These are phyloP conservation scores for Piromyces sp. DNA, from an alignment of 192 early-diverging fungal species.

Conservation along the genomic window DNA sequence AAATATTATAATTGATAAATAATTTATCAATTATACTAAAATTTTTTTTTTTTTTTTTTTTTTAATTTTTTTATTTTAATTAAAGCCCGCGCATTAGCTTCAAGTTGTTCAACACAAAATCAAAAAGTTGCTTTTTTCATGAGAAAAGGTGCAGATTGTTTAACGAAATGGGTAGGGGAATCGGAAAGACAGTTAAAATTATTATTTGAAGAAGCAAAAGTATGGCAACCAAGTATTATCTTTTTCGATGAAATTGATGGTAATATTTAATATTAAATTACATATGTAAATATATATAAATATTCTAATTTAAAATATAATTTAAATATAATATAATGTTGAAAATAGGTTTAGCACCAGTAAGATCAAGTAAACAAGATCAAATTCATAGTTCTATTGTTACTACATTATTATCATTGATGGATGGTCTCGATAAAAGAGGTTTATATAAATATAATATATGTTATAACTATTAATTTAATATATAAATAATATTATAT, in stretches of 20 bases:
- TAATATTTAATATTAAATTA: neutral
- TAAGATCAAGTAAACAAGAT: slow-evolving; percentile 41
- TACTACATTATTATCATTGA: slow-evolving; percentile 51
- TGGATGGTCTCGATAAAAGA: slow-evolving; percentile 54
- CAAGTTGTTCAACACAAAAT: slow-evolving; percentile 12
- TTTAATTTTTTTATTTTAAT: no score
- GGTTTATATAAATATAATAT: slow-evolving; percentile 13
- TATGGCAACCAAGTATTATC: slow-evolving; percentile 51
- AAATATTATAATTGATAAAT: no score
- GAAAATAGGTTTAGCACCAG: slow-evolving; percentile 30
- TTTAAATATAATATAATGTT: no score
- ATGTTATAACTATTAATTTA: no score
- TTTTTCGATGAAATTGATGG: slow-evolving; percentile 75
- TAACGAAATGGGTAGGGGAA: slow-evolving; percentile 62
- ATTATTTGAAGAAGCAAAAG: slow-evolving; percentile 51
- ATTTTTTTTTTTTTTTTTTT: no score
- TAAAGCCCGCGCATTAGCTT: slow-evolving; percentile 14
- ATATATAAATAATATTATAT: no score
- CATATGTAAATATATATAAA: neutral
- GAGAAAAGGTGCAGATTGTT: slow-evolving; percentile 47
- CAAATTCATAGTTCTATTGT: slow-evolving; percentile 54
- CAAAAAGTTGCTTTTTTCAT: slow-evolving; percentile 49
- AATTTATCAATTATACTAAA: no score
- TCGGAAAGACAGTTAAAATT: slow-evolving; percentile 42
- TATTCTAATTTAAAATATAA: slow-evolving; percentile 1